These are phyloP conservation scores for Strobilomyces dryophilus DNA, from an alignment of 768 basidiomycete genomes.

Conservation along the genomic window DNA sequence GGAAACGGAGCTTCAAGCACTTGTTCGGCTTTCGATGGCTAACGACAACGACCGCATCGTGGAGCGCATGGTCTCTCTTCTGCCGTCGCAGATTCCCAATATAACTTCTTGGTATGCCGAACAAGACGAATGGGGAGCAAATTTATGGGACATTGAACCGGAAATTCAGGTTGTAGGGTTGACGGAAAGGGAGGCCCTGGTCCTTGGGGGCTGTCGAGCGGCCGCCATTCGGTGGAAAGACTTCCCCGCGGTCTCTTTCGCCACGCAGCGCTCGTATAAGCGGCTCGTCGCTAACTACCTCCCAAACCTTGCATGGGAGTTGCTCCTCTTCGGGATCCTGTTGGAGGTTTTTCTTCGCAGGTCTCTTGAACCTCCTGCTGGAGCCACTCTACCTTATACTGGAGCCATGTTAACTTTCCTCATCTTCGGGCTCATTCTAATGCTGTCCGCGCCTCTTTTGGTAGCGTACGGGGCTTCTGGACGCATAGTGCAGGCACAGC, in stretches of 20 bases:
- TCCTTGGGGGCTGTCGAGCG: constrained; percentile 25
- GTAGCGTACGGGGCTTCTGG: constrained; percentile 17
- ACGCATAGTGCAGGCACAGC: constrained; percentile 13
- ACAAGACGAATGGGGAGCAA: constrained; percentile 12
- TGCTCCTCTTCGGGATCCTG: not conserved
- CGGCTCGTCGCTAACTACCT: constrained; percentile 4
- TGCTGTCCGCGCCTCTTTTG: constrained; percentile 9
- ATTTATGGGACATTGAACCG: constrained; percentile 20
- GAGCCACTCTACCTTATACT: too few species aligned
- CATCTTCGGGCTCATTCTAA: constrained; percentile 2
- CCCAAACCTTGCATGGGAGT: constrained; percentile 4
- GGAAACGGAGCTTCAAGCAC: constrained; percentile 20
- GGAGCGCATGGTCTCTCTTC: constrained; percentile 22
- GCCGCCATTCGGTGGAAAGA: constrained; percentile 21
- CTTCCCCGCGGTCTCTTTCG: constrained; percentile 19
- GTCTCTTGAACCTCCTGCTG: too few species aligned
- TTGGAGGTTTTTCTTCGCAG: too few species aligned
- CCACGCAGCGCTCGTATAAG: constrained; percentile 8
- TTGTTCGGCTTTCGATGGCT: constrained; percentile 21
- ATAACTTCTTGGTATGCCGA: constrained; percentile 20
- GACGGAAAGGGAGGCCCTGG: constrained; percentile 11
- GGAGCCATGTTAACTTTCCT: not conserved
- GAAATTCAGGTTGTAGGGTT: constrained; percentile 15
- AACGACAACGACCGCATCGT: constrained; percentile 19
- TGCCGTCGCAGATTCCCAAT: constrained; percentile 2